Conservation (phyloP, 148 eudicot genomes). For the Spergularia bocconei region DNA sequence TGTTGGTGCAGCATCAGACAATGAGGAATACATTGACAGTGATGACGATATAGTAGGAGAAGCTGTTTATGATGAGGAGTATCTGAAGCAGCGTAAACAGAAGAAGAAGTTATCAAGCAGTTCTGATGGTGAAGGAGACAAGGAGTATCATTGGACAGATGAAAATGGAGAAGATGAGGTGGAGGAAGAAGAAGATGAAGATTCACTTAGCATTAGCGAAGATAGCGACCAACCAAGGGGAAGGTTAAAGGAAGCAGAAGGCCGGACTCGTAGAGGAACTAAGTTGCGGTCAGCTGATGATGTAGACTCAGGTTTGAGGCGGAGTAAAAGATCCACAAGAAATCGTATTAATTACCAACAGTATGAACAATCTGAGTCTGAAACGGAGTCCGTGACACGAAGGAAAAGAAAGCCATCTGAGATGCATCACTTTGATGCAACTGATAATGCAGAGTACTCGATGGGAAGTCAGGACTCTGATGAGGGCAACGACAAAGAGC, state of each 20-base stretch:
- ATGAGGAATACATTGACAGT: conserved; percentile 58
- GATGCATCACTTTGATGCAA: conserved; percentile 43
- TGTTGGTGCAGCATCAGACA: conserved; percentile 64
- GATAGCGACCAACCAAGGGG: conserved; percentile 60
- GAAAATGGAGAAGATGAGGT: conserved; percentile 74
- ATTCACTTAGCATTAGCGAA: conserved; percentile 59
- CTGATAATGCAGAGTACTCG: conserved; percentile 49
- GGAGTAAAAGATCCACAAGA: conserved; percentile 79
- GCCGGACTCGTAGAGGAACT: conserved; percentile 56
- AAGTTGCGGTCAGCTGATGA: conserved; percentile 52
- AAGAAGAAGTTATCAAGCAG: conserved; percentile 63
- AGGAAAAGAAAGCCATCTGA: conserved; percentile 43
- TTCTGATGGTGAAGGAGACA: conserved; percentile 93
- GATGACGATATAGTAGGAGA: conserved; percentile 96
- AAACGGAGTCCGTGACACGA: conserved; percentile 46
- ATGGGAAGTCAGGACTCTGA: conserved; percentile 54
- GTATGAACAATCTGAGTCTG: conserved; percentile 76
- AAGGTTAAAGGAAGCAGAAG: conserved; percentile 40
- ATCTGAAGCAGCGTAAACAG: conserved; percentile 50
- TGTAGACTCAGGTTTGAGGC: conserved; percentile 63
- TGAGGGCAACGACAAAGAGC: conserved; percentile 39
- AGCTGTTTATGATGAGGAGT: conserved; percentile 89
- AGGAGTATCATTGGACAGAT: conserved; percentile 72
- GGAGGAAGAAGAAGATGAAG: conserved; percentile 46
- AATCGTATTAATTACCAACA: conserved; percentile 66